A percentile compares a stretch with the other conserved stretches of the same genome.
These are phyloP conservation scores for Senna tora DNA, from an alignment of 306 rosid species.

Conservation along the genomic window DNA sequence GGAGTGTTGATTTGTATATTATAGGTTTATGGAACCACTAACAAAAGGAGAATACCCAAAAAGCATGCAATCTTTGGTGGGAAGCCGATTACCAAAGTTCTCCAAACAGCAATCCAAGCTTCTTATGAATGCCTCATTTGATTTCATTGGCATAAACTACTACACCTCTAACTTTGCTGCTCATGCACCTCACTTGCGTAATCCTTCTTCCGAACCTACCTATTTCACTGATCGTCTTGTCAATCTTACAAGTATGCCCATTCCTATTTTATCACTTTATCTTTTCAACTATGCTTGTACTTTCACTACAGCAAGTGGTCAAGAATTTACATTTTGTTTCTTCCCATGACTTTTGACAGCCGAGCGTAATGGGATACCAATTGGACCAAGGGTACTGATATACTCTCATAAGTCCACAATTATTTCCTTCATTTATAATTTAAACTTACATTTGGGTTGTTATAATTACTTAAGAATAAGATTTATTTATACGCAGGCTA, in stretches of 20 bases:
- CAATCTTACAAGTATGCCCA: constrained; percentile 46
- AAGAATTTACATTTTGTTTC: not conserved
- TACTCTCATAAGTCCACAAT: not conserved
- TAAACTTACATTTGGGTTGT: no score
- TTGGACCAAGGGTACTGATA: constrained; percentile 2
- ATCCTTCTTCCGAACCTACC: constrained; percentile 30
- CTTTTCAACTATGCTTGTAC: not conserved
- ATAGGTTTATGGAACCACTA: constrained; percentile 68
- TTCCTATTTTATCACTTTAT: not conserved
- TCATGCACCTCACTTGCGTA: not conserved
- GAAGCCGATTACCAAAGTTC: constrained; percentile 63
- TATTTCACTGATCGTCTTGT: constrained; percentile 47
- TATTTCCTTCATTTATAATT: not conserved
- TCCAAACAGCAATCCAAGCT: constrained; percentile 48
- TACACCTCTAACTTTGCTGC: constrained; percentile 53
- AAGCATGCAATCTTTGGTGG: constrained; percentile 55
- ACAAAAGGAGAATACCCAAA: constrained; percentile 69
- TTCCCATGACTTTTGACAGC: not conserved
- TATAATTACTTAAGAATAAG: no score
- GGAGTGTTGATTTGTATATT: not conserved
- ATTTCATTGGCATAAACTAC: constrained; percentile 74
- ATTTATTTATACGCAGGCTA: not conserved
- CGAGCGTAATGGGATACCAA: not conserved
- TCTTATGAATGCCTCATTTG: constrained; percentile 58
- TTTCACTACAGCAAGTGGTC: no score